Conservation (phyloP, 345 rosid genomes). For the Brassica nigra region DNA sequence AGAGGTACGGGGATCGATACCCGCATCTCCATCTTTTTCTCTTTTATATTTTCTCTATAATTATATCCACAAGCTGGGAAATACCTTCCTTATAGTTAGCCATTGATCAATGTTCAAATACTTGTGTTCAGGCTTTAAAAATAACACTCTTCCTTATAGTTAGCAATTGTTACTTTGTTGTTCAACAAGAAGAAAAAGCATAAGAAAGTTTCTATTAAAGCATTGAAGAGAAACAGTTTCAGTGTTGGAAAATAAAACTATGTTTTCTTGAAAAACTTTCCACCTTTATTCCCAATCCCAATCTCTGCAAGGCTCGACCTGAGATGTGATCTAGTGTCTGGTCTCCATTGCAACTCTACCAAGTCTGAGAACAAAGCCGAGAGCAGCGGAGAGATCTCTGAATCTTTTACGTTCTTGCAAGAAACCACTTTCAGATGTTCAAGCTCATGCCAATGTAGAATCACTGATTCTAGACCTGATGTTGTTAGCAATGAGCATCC, state of each 20-base stretch:
- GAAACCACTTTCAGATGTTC: conserved; percentile 66
- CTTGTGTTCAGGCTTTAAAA: background rate
- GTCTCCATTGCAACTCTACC: conserved; percentile 89
- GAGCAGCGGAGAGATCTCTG: conserved; percentile 69
- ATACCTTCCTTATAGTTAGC: background rate
- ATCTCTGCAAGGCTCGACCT: conserved; percentile 58
- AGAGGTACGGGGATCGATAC: conserved; percentile 90
- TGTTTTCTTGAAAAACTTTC: conserved; percentile 69
- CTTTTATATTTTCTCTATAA: background rate
- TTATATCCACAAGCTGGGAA: background rate
- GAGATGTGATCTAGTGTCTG: conserved; percentile 75
- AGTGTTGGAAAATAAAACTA: background rate
- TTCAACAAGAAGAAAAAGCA: background rate
- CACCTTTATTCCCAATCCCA: conserved; percentile 76
- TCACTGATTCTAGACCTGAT: conserved; percentile 67
- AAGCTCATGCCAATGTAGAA: conserved; percentile 73
- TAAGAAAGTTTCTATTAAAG: background rate
- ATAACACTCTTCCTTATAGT: background rate
- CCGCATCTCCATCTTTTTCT: conserved; percentile 58
- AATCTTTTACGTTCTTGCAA: conserved; percentile 72
- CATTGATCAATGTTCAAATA: background rate
- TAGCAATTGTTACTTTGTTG: background rate
- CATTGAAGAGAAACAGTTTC: background rate
- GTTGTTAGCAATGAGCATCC: conserved; percentile 87
- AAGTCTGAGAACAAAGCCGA: conserved; percentile 67